Evolutionary conservation across 345 rosid genomes (phyloP).

Genomic region (Hirschfeldia incana): DNA sequence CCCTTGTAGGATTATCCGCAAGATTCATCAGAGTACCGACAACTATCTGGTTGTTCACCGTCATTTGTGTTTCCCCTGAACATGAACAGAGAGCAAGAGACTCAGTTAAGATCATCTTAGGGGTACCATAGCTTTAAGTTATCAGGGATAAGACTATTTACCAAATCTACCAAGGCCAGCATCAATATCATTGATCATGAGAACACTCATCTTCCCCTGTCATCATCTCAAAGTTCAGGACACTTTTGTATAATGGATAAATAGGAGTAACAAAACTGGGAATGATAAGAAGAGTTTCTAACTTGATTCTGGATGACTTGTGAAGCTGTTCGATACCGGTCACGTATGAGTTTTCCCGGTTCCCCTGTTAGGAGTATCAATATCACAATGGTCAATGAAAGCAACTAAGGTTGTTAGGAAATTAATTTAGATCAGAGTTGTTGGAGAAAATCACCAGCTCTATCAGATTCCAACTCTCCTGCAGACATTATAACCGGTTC

Average conservation of each 20-base stretch:
- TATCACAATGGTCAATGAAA: conserved; percentile 2
- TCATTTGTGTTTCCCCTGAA: conserved; percentile 87
- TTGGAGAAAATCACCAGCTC: conserved; percentile 64
- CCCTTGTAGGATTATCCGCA: conserved; percentile 91
- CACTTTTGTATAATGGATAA: neutral
- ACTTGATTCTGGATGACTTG: conserved; percentile 98
- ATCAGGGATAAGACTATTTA: conserved; percentile 30
- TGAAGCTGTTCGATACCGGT: conserved; percentile 96
- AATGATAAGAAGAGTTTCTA: conserved; percentile 54
- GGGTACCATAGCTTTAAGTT: neutral
- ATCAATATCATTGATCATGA: conserved; percentile 94
- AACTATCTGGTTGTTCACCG: conserved; percentile 92
- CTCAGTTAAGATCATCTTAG: conserved; percentile 1
- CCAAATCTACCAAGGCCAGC: conserved; percentile 99
- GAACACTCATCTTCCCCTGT: conserved; percentile 98
- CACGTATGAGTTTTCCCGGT: conserved; percentile 90
- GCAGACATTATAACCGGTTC: conserved; percentile 96
- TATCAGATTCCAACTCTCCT: conserved; percentile 92
- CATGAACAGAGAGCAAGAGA: conserved; percentile 29
- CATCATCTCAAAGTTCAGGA: conserved; percentile 22
- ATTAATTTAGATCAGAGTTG: neutral
- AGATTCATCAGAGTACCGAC: conserved; percentile 93
- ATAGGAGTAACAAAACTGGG: conserved; percentile 47
- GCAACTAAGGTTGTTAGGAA: neutral
- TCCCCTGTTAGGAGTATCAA: conserved; percentile 55